These are phyloP conservation scores for Mycena olivaceomarginata DNA, from an alignment of 768 basidiomycete genomes.

Conservation along the genomic window DNA sequence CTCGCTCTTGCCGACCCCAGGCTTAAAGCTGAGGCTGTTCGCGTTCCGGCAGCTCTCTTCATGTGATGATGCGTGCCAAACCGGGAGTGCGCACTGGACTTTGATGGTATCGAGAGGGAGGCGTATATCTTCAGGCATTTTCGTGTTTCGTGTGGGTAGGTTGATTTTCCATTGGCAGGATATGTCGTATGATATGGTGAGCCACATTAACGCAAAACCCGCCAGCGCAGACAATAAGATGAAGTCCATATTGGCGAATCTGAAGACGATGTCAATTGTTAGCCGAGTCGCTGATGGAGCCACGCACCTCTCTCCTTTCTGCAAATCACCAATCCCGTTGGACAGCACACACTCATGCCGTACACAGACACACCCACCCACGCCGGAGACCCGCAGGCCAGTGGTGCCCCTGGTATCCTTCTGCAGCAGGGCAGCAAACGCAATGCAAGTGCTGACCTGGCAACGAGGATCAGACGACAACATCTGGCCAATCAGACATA, in stretches of 20 bases:
- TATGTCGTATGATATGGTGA: constrained; percentile 31
- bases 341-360: constrained; percentile 42
- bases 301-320: constrained; percentile 48
- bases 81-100: constrained; percentile 24
- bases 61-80: constrained; percentile 42
- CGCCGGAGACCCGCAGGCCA: constrained; percentile 33
- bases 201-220: background rate
- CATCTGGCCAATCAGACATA: background rate
- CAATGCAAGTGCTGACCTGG: constrained; percentile 44
- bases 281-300: too few species aligned
- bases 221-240: background rate
- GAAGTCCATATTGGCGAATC: constrained; percentile 9
- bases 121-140: background rate
- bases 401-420: constrained; percentile 40
- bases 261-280: background rate
- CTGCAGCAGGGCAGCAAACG: constrained; percentile 42
- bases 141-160: background rate
- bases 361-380: constrained; percentile 38
- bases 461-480: too few species aligned
- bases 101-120: background rate
- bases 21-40: constrained; percentile 40
- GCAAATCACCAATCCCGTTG: constrained; percentile 46
- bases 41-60: constrained; percentile 18
- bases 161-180: constrained; percentile 40
- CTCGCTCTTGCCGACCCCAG: constrained; percentile 37